Evolutionary conservation across 2,329 filamentous ascomycete genomes (phyloP).

Genomic region (Trematosphaeria pertusa): DNA sequence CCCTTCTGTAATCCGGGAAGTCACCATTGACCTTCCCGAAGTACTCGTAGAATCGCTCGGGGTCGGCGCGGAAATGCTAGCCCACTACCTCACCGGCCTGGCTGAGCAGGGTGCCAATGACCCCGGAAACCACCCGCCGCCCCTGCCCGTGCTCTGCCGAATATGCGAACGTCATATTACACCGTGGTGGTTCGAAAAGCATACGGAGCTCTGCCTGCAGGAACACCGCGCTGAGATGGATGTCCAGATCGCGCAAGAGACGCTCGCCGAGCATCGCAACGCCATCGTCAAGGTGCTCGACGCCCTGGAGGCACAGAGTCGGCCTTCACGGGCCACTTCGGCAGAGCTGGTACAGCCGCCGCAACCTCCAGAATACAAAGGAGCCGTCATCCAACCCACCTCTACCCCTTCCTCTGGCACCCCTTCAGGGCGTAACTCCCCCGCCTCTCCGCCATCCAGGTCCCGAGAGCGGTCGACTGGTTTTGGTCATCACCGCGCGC

Average conservation of each 20-base stretch:
- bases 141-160: slow-evolving; percentile 85
- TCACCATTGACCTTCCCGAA: slow-evolving; percentile 91
- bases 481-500: slow-evolving; percentile 78
- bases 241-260: slow-evolving; percentile 94
- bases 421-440: slow-evolving; percentile 73
- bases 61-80: slow-evolving; percentile 91
- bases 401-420: slow-evolving; percentile 70
- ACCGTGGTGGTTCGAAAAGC: slow-evolving; percentile 99
- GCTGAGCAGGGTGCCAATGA: slow-evolving; percentile 82
- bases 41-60: slow-evolving; percentile 92
- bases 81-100: slow-evolving; percentile 88
- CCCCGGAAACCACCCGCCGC: slow-evolving; percentile 77
- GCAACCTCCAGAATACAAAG: slow-evolving; percentile 82
- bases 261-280: slow-evolving; percentile 88
- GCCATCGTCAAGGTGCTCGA: slow-evolving; percentile 95
- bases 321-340: slow-evolving; percentile 62
- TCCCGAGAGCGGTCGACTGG: slow-evolving; percentile 74
- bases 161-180: slow-evolving; percentile 98
- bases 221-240: slow-evolving; percentile 98
- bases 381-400: slow-evolving; percentile 79
- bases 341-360: slow-evolving; percentile 55
- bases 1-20: slow-evolving; percentile 86
- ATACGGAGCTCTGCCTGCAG: slow-evolving; percentile 93
- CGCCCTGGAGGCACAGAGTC: slow-evolving; percentile 80
- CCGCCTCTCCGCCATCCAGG: slow-evolving; percentile 68